These are phyloP conservation scores for Circinella minor DNA, from an alignment of 371 early-diverging fungal genomes.

Conservation along the genomic window DNA sequence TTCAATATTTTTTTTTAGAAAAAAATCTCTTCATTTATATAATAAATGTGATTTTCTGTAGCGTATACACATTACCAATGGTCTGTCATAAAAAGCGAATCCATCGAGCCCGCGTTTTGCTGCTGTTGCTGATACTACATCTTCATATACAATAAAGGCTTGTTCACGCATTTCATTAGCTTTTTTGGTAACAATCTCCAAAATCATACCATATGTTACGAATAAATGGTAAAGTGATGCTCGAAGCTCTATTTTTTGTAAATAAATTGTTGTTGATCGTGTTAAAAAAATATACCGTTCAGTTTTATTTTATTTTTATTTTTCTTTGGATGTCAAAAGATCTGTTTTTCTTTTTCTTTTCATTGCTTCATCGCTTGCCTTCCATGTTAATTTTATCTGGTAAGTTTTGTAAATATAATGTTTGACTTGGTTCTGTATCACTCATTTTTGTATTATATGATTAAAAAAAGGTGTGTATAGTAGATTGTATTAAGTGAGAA, in stretches of 20 bases:
- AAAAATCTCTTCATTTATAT: too few relatives aligned
- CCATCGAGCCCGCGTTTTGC: slow-evolving; percentile 80
- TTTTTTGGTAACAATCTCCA: slow-evolving; percentile 84
- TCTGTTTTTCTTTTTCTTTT: not conserved
- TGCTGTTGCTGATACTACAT: slow-evolving; percentile 75
- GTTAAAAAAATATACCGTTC: not conserved
- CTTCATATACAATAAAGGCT: slow-evolving; percentile 89
- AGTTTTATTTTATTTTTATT: not conserved
- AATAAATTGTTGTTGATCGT: too few relatives aligned
- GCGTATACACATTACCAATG: slow-evolving; percentile 60
- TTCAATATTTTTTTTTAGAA: too few relatives aligned
- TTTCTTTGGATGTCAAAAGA: too few relatives aligned
- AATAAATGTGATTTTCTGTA: too few relatives aligned
- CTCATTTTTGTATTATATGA: slow-evolving; percentile 12
- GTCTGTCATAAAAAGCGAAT: slow-evolving; percentile 73
- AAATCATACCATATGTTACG: slow-evolving; percentile 82
- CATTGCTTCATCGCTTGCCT: slow-evolving; percentile 11
- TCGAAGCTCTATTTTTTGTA: slow-evolving; percentile 61
- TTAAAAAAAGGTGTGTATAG: not conserved
- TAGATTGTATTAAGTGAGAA: not conserved
- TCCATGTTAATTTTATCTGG: slow-evolving; percentile 20
- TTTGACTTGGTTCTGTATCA: slow-evolving; percentile 25
- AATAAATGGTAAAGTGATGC: slow-evolving; percentile 77
- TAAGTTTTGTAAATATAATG: slow-evolving; percentile 24
- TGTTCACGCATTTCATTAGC: slow-evolving; percentile 91